Evolutionary conservation across 176 grass and related monocot genomes (phyloP).

Genomic region (Eremochloa ophiuroides): DNA sequence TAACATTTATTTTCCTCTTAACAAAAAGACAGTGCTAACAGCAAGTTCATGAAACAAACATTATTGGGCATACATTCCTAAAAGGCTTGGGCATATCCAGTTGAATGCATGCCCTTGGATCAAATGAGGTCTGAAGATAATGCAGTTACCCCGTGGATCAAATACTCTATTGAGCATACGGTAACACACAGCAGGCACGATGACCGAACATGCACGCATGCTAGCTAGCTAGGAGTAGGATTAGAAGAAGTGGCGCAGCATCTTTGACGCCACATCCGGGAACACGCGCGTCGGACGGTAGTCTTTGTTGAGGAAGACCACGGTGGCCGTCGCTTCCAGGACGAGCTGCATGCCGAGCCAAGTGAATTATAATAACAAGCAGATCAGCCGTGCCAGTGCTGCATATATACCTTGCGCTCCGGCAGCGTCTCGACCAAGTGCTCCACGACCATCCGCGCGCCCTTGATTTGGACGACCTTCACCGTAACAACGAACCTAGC

Average conservation of each 20-base stretch:
- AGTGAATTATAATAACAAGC: no score
- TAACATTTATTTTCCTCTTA: no score
- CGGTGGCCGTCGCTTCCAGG: constrained; percentile 50
- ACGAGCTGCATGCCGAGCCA: constrained; percentile 42
- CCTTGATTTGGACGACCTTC: constrained; percentile 33
- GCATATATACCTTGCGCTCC: constrained; percentile 43
- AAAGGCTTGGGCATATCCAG: no score
- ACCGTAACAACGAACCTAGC: constrained; percentile 50
- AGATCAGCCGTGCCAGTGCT: no score
- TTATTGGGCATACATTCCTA: no score
- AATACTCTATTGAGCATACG: not conserved
- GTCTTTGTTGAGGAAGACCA: constrained; percentile 40
- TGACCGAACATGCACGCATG: not conserved
- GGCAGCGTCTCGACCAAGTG: constrained; percentile 60
- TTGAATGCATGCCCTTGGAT: no score
- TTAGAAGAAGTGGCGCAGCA: not conserved
- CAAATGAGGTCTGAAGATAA: no score
- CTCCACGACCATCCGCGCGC: constrained; percentile 34
- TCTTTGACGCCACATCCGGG: constrained; percentile 44
- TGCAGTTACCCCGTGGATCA: not conserved
- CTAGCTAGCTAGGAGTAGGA: not conserved
- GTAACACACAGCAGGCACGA: not conserved
- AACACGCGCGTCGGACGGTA: constrained; percentile 51
- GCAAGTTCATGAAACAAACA: no score
- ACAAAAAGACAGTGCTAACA: no score